These are phyloP conservation scores for Colletotrichum lentis DNA, from an alignment of 2,329 filamentous ascomycete genomes.

Conservation along the genomic window DNA sequence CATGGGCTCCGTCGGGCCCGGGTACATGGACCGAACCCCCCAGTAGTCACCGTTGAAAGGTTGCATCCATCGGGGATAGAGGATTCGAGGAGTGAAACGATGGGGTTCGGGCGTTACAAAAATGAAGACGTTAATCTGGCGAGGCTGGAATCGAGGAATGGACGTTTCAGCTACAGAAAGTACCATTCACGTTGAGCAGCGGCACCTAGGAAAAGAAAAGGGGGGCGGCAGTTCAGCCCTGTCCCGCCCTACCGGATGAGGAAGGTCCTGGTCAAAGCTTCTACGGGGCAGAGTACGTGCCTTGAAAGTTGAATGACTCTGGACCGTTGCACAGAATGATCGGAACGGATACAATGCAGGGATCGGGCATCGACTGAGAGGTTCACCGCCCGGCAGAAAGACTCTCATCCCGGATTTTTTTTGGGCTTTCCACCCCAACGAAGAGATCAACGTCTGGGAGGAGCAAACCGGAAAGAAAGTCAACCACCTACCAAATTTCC, in stretches of 20 bases:
- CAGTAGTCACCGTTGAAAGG: neutral
- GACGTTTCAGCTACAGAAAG: neutral
- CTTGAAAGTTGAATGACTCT: neutral
- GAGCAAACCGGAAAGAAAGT: neutral
- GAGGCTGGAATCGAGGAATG: neutral
- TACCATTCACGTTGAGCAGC: neutral
- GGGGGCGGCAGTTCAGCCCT: constrained; percentile 24
- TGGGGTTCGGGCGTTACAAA: neutral
- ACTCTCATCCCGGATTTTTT: constrained; percentile 25
- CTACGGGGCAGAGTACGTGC: constrained; percentile 4
- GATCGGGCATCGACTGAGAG: neutral
- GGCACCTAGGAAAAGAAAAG: constrained; percentile 12
- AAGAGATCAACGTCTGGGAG: neutral
- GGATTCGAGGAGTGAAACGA: too few species aligned
- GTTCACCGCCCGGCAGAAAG: constrained; percentile 47
- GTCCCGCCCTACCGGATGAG: constrained; percentile 17
- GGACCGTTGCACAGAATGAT: neutral
- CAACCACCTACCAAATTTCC: neutral
- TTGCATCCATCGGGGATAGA: neutral
- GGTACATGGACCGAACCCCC: neutral
- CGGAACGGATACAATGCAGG: neutral
- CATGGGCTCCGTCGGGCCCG: neutral
- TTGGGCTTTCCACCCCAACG: constrained; percentile 34
- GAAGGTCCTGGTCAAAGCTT: constrained; percentile 19
- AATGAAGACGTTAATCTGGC: neutral